Evolutionary conservation across 2,329 filamentous ascomycete species (phyloP), one percentile per base, ranked within the genome.

Genomic region (Curvularia sp.): DNA sequence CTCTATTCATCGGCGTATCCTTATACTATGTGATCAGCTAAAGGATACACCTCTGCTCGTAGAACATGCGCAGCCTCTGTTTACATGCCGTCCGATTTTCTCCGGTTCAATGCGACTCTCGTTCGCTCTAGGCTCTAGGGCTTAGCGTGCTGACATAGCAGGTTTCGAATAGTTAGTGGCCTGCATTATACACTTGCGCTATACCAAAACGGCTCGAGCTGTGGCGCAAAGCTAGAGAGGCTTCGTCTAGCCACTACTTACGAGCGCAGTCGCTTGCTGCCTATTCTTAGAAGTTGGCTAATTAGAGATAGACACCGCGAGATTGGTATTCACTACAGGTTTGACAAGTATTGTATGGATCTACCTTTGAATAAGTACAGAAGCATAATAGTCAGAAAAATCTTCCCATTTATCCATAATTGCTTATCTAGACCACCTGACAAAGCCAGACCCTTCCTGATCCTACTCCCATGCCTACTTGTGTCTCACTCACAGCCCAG

Each of bases 231-330:
- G 49, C n/a, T 30, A 24, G 43, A 20, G 49, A 51, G 43, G 38
- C 49, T 51, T 51, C 24, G 22, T 18, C 49, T 22, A 13, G 7
- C 15, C 30, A 38, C 28, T 42, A 33, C 22, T 13, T 22, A 51
- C 33, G 49, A 15, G 49, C 38, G 49, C 49, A 51, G 49, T n/a
- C n/a, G n/a, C n/a, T 51, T 31, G 38, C 33, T 35, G n/a, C 24
- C 49, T 51, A 42, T 51, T 42, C 35, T 42, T 51, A 30, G 49
- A 51, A 42, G 49, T n/a, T n/a, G n/a, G n/a, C n/a, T n/a, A n/a
- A n/a, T n/a, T n/a, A n/a, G n/a, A n/a, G n/a, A n/a, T n/a, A n/a
- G n/a, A n/a, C n/a, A n/a, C n/a, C n/a, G n/a, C n/a, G n/a, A n/a
- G n/a, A n/a, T n/a, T n/a, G n/a, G n/a, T n/a, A n/a, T n/a, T n/a